Conservation (phyloP, 192 early-diverging fungal genomes). For the Coemansia sp. region DNA sequence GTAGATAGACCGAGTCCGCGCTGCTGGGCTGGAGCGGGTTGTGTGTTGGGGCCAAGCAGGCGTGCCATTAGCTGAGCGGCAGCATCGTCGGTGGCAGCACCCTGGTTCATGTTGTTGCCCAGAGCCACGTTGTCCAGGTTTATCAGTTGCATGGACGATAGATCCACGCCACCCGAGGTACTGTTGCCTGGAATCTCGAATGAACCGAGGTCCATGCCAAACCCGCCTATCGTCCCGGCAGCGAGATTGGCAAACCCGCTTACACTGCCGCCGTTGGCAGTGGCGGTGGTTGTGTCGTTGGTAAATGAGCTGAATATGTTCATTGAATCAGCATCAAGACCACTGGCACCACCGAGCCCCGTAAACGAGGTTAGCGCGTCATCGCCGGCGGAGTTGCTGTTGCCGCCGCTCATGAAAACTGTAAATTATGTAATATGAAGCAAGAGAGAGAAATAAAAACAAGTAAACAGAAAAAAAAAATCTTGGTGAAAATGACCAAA, state of each 20-base stretch:
- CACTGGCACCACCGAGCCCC: constrained; percentile 25
- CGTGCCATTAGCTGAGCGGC: constrained; percentile 35
- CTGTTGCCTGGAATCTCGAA: constrained; percentile 21
- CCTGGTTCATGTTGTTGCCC: neutral
- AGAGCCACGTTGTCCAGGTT: constrained; percentile 25
- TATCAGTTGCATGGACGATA: constrained; percentile 47
- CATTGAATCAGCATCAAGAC: constrained; percentile 31
- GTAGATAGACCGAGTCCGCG: neutral
- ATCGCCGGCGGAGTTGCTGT: constrained; percentile 9
- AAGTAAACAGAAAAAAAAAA: neutral
- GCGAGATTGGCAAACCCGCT: constrained; percentile 18
- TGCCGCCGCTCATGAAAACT: constrained; percentile 15
- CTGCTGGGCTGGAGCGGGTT: neutral
- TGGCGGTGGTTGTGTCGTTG: constrained; percentile 23
- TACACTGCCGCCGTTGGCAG: neutral
- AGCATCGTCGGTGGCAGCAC: constrained; percentile 14
- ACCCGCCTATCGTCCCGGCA: constrained; percentile 28
- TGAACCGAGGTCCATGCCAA: constrained; percentile 36
- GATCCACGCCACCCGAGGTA: constrained; percentile 16
- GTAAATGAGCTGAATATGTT: constrained; percentile 47
- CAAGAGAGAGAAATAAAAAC: neutral
- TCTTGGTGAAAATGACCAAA: neutral
- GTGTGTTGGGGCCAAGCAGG: constrained; percentile 25
- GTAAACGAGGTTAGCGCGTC: constrained; percentile 34
- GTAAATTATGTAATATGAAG: neutral